Conservation (phyloP, 2,329 filamentous ascomycete species). For the Chrysoporthe deuterocubensis region DNA sequence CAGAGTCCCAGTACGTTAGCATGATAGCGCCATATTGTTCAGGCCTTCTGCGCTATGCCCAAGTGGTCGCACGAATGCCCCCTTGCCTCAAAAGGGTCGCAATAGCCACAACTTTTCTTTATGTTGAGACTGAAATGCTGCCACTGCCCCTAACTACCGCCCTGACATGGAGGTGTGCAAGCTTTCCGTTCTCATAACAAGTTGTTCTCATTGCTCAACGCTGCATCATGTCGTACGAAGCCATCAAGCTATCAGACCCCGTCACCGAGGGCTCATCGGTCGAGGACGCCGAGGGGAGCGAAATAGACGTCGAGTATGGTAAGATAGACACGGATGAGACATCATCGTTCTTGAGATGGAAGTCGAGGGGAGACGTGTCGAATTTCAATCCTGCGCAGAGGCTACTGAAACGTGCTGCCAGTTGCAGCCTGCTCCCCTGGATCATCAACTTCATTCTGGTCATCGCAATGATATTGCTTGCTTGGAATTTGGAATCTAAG, state of each 20-base stretch:
- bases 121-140: background rate
- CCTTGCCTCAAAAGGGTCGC: conserved; percentile 12
- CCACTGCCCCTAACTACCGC: too few species aligned
- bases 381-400: conserved; percentile 3
- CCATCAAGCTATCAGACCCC: background rate
- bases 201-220: background rate
- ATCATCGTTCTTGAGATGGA: conserved; percentile 10
- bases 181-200: background rate
- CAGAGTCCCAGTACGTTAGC: too few species aligned
- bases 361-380: conserved; percentile 1
- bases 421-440: conserved; percentile 12
- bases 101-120: conserved; percentile 9
- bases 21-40: background rate
- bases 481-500: background rate
- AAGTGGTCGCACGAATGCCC: background rate
- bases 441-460: conserved; percentile 10
- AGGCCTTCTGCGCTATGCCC: background rate
- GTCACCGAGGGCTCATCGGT: background rate
- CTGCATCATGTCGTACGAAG: conserved; percentile 7
- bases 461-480: background rate
- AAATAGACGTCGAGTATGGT: conserved; percentile 10
- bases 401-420: background rate
- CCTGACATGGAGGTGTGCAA: background rate
- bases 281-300: conserved; percentile 2
- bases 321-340: conserved; percentile 10